These are phyloP conservation scores for Misopates orontium DNA, from an alignment of 257 asterid species.

Conservation along the genomic window DNA sequence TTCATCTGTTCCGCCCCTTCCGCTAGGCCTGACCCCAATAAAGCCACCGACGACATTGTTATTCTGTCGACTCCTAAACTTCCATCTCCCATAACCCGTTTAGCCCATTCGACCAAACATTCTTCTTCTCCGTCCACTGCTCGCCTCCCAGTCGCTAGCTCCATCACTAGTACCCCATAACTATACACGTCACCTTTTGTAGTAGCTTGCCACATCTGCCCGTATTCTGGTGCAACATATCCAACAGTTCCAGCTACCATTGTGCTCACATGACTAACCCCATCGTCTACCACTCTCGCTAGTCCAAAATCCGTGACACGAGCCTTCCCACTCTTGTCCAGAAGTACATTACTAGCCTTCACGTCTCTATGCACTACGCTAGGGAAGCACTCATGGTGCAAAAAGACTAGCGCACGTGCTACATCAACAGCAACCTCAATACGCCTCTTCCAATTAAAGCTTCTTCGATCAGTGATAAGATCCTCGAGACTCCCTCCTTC, in stretches of 20 bases:
- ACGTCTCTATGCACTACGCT: slow-evolving; percentile 87
- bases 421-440: slow-evolving; percentile 71
- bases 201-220: slow-evolving; percentile 91
- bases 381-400: slow-evolving; percentile 91
- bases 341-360: slow-evolving; percentile 89
- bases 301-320: slow-evolving; percentile 93
- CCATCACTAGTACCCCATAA: slow-evolving; percentile 87
- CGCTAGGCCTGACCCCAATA: slow-evolving; percentile 59
- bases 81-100: slow-evolving; percentile 72
- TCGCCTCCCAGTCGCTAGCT: slow-evolving; percentile 85
- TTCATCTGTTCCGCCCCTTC: slow-evolving; percentile 76
- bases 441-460: slow-evolving; percentile 60
- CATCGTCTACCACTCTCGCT: slow-evolving; percentile 71
- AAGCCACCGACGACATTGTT: slow-evolving; percentile 48
- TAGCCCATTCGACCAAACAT: slow-evolving; percentile 87
- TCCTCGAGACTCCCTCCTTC: slow-evolving; percentile 88
- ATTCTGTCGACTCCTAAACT: slow-evolving; percentile 37
- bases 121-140: slow-evolving; percentile 96
- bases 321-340: slow-evolving; percentile 72
- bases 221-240: slow-evolving; percentile 94
- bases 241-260: slow-evolving; percentile 97
- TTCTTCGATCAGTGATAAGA: slow-evolving; percentile 45
- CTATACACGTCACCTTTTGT: slow-evolving; percentile 96
- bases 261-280: slow-evolving; percentile 82
- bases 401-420: slow-evolving; percentile 70